phyloP scores from a whole-genome alignment of 2,329 filamentous ascomycete species.

The Fusarium miscanthi region DNA sequence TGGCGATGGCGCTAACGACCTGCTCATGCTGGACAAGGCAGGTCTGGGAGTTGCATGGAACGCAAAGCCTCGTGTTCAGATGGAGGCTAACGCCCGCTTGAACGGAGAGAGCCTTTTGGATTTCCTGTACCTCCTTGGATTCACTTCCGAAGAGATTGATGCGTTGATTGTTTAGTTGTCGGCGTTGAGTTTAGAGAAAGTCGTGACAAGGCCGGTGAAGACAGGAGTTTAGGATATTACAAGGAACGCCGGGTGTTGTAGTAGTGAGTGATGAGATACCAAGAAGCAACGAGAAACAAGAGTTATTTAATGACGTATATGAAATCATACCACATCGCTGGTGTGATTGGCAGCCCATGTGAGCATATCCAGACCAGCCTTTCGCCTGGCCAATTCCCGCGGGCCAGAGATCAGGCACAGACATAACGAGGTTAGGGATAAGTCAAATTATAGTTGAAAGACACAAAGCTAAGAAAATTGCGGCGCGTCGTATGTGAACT shows the following conservation, averaged over 20 bases:
- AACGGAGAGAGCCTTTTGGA: slow-evolving; percentile 79
- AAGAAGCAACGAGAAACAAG: slow-evolving; percentile 29
- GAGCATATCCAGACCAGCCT: background rate
- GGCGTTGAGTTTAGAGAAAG: slow-evolving; percentile 13
- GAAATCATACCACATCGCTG: background rate
- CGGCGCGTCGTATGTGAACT: slow-evolving; percentile 40
- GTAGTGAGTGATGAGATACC: slow-evolving; percentile 38
- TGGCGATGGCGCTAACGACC: slow-evolving; percentile 85
- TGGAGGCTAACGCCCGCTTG: slow-evolving; percentile 77
- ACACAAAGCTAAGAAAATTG: slow-evolving; percentile 38
- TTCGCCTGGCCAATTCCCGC: background rate
- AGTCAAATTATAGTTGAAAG: slow-evolving; percentile 36
- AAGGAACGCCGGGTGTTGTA: slow-evolving; percentile 35
- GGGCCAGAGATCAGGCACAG: background rate
- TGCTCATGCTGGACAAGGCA: slow-evolving; percentile 81
- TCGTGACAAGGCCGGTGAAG: slow-evolving; percentile 12
- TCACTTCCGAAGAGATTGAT: slow-evolving; percentile 69
- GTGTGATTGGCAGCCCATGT: background rate
- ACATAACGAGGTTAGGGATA: background rate
- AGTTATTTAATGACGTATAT: slow-evolving; percentile 3
- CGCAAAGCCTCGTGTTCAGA: slow-evolving; percentile 84
- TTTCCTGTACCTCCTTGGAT: slow-evolving; percentile 79
- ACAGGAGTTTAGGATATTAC: slow-evolving; percentile 25
- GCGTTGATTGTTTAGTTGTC: slow-evolving; percentile 40
- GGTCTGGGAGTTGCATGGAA: slow-evolving; percentile 85